Percentiles rank a stretch among this genome's conserved stretches.
Conservation (phyloP, 2,329 filamentous ascomycete species). For the Claviceps cyperi region DNA sequence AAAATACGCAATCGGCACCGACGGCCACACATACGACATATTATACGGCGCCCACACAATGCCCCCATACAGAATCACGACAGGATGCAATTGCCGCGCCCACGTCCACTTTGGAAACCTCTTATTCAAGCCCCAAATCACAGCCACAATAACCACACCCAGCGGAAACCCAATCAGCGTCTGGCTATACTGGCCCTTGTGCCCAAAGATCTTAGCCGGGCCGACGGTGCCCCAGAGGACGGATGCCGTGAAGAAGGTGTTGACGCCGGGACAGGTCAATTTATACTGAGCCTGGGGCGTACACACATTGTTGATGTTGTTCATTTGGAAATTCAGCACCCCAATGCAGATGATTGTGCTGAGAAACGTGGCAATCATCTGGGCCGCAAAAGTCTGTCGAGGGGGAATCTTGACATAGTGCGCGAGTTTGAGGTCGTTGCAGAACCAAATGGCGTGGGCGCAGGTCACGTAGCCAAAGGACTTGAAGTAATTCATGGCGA, state of each 20-base stretch:
- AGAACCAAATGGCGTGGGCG: conserved; percentile 36
- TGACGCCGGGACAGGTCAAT: conserved; percentile 36
- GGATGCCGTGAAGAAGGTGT: conserved; percentile 42
- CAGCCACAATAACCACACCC: conserved; percentile 29
- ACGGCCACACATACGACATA: conserved; percentile 36
- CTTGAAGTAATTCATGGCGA: conserved; percentile 42
- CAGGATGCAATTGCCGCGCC: conserved; percentile 31
- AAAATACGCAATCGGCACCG: conserved; percentile 36
- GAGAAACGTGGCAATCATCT: conserved; percentile 42
- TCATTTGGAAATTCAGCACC: conserved; percentile 35
- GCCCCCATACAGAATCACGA: conserved; percentile 32
- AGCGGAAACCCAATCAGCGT: conserved; percentile 36
- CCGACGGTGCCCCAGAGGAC: conserved; percentile 42
- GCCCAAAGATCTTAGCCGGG: conserved; percentile 34
- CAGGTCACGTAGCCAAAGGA: conserved; percentile 35
- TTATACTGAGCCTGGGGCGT: conserved; percentile 31
- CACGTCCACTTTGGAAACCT: conserved; percentile 25
- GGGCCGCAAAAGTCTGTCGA: conserved; percentile 41
- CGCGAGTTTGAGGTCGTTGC: conserved; percentile 32
- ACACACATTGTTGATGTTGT: conserved; percentile 33
- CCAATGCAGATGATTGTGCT: conserved; percentile 36
- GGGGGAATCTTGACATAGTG: conserved; percentile 49
- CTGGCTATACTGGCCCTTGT: conserved; percentile 31
- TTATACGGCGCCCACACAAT: conserved; percentile 35
- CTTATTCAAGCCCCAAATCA: conserved; percentile 25